These are phyloP conservation scores for Candida pini DNA, from an alignment of 805 yeast genomes.

Conservation along the genomic window DNA sequence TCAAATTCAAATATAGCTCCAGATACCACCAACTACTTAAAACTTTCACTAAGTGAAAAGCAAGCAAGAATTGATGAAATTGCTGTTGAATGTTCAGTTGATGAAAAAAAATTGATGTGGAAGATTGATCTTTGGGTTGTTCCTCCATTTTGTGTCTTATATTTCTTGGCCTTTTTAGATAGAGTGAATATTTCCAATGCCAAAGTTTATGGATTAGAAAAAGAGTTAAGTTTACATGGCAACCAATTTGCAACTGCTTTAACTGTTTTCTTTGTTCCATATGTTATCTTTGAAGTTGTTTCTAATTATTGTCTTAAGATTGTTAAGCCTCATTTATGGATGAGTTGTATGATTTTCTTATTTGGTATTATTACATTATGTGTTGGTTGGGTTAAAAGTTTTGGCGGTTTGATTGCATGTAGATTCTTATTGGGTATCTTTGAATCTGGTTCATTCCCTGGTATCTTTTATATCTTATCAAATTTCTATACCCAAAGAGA, in stretches of 20 bases:
- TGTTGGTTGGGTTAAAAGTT: slow-evolving; percentile 58
- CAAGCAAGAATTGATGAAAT: slow-evolving; percentile 26
- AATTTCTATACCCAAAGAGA: slow-evolving; percentile 61
- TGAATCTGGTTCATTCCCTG: slow-evolving; percentile 72
- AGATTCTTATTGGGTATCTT: slow-evolving; percentile 62
- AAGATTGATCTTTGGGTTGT: slow-evolving; percentile 66
- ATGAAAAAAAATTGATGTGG: slow-evolving; percentile 52
- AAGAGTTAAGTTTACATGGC: slow-evolving; percentile 48
- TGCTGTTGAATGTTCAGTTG: slow-evolving; percentile 42
- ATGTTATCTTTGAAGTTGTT: slow-evolving; percentile 56
- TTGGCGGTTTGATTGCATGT: slow-evolving; percentile 54
- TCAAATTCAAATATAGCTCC: background rate
- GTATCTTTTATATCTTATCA: slow-evolving; percentile 63
- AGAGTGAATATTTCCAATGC: slow-evolving; percentile 83
- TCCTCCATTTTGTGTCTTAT: slow-evolving; percentile 70
- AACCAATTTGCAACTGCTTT: slow-evolving; percentile 59
- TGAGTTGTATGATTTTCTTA: slow-evolving; percentile 49
- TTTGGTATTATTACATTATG: slow-evolving; percentile 63
- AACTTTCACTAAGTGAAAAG: slow-evolving; percentile 20
- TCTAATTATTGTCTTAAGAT: slow-evolving; percentile 57
- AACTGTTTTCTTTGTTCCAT: slow-evolving; percentile 69
- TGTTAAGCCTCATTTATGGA: slow-evolving; percentile 61
- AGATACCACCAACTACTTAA: too few relatives aligned
- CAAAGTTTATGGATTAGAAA: slow-evolving; percentile 60
- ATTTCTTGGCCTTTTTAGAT: slow-evolving; percentile 73